Percentiles rank a stretch among this genome's conserved stretches.
These are phyloP conservation scores for Exobasidium rhododendri DNA, from an alignment of 1,284 basidiomycete genomes.

Conservation along the genomic window DNA sequence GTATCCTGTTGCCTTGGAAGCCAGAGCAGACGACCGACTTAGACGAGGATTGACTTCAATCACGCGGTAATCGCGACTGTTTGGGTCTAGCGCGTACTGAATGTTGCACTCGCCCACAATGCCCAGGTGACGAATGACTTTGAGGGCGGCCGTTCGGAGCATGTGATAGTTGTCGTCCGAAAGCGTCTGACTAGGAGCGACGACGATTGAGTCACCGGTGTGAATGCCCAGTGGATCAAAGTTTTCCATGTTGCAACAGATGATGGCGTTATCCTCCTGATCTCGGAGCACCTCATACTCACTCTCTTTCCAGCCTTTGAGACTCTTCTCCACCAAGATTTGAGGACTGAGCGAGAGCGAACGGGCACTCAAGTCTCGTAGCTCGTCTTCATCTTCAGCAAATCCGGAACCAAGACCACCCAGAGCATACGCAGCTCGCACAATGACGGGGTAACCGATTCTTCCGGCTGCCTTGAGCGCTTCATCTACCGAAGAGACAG, in stretches of 20 bases:
- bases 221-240: slow-evolving; percentile 98
- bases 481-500: slow-evolving; percentile 90
- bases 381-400: slow-evolving; percentile 88
- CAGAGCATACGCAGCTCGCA: slow-evolving; percentile 95
- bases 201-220: slow-evolving; percentile 99
- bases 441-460: slow-evolving; percentile 97
- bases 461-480: slow-evolving; percentile 83
- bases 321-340: slow-evolving; percentile 92
- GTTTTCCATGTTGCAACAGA: slow-evolving; percentile 97
- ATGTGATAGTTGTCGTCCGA: slow-evolving; percentile 96
- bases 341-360: slow-evolving; percentile 88
- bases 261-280: slow-evolving; percentile 79
- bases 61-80: slow-evolving; percentile 89
- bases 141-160: slow-evolving; percentile 94
- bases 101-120: slow-evolving; percentile 99
- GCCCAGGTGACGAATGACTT: slow-evolving; percentile 94
- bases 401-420: slow-evolving; percentile 98
- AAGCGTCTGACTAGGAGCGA: slow-evolving; percentile 95
- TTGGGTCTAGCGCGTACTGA: slow-evolving; percentile 95
- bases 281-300: slow-evolving; percentile 99
- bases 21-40: slow-evolving; percentile 68
- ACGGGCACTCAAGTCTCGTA: slow-evolving; percentile 89
- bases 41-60: slow-evolving; percentile 62
- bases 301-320: slow-evolving; percentile 99
- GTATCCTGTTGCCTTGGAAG: slow-evolving; percentile 98